Evolutionary conservation across 257 asterid genomes (phyloP), one percentile per base, ranked within the genome.

Genomic region (Jacaranda copaia): DNA sequence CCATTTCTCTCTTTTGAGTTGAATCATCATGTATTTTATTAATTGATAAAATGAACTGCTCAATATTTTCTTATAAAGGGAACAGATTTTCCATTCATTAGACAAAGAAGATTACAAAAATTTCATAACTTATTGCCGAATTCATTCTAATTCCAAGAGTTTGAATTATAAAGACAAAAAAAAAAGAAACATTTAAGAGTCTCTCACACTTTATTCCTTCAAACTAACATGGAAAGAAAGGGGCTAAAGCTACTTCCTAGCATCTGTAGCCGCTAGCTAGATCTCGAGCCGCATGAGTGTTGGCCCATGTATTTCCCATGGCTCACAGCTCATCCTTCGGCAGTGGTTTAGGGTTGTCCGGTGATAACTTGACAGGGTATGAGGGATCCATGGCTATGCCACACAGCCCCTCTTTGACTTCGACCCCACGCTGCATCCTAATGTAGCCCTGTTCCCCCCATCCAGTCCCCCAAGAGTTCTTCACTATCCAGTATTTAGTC

Each of bases 361-460:
- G 43, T 3, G 89, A 80, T 56, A 77, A n/a, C 81, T 92, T 92
- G 73, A 92, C 10, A 1, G 97, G 97, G 57, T 92, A 92, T 13
- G 97, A 83, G 11, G 96, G 94, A 39, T 90, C 88, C 90, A 87
- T 88, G 32, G 96, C 88, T 60, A 92, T 87, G 9, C 97, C 97
- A 78, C 97, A 92, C 20, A 88, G 48, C 19, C 96, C 97, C 46
- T 81, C 96, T 56, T 75, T 11, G 13, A 85, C 85, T 32, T 75
- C 78, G 3, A 83, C 81, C 6, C 79, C 90, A 0, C 94, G 85
- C 65, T 90, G 78, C 82, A 92, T 80, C 81, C 94, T 83, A 4
- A 92, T 77, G 72, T 90, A 92, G 9, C 97, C 96, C 1, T 83
- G 66, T 68, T 92, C 97, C 56, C 97, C 97, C 97, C 97, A 92